Percentiles rank a stretch among this genome's conserved stretches.
Conservation (phyloP, 2,329 filamentous ascomycete genomes). For the Ambrosiella cleistominuta region DNA sequence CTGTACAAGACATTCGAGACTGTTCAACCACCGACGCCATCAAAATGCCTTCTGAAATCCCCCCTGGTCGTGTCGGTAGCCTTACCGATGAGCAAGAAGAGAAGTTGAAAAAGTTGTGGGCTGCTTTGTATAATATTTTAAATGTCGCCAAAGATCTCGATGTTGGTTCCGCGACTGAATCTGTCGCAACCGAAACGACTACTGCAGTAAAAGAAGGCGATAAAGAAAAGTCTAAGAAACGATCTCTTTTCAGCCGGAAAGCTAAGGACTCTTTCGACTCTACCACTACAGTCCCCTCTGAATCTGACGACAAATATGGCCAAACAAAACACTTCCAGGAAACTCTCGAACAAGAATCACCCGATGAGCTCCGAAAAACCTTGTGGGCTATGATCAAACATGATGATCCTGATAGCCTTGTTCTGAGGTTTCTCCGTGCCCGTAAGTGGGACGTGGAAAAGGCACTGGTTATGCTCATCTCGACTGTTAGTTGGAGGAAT, state of each 20-base stretch:
- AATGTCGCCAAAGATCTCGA: slow-evolving; percentile 30
- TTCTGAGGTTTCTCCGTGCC: slow-evolving; percentile 71
- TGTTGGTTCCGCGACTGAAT: slow-evolving; percentile 5
- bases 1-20: neutral
- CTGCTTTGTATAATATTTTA: slow-evolving; percentile 55
- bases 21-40: neutral
- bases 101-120: slow-evolving; percentile 80
- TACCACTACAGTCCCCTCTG: slow-evolving; percentile 23
- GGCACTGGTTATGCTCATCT: slow-evolving; percentile 83
- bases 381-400: slow-evolving; percentile 94
- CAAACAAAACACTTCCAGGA: slow-evolving; percentile 75
- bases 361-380: slow-evolving; percentile 60
- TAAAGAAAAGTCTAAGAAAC: slow-evolving; percentile 59
- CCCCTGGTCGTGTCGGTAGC: slow-evolving; percentile 60
- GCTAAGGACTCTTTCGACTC: slow-evolving; percentile 35
- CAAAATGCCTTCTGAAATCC: slow-evolving; percentile 22
- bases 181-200: slow-evolving; percentile 18
- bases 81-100: slow-evolving; percentile 77
- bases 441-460: slow-evolving; percentile 91
- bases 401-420: slow-evolving; percentile 74
- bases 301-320: slow-evolving; percentile 78
- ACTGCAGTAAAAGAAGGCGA: slow-evolving; percentile 22
- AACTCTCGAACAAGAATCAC: slow-evolving; percentile 56
- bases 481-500: slow-evolving; percentile 81
- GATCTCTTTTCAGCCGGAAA: slow-evolving; percentile 50